A percentile compares a stretch with the other conserved stretches of the same genome.
phyloP scores from a whole-genome alignment of 805 yeast species.

The Monosporozyma siamensis region DNA sequence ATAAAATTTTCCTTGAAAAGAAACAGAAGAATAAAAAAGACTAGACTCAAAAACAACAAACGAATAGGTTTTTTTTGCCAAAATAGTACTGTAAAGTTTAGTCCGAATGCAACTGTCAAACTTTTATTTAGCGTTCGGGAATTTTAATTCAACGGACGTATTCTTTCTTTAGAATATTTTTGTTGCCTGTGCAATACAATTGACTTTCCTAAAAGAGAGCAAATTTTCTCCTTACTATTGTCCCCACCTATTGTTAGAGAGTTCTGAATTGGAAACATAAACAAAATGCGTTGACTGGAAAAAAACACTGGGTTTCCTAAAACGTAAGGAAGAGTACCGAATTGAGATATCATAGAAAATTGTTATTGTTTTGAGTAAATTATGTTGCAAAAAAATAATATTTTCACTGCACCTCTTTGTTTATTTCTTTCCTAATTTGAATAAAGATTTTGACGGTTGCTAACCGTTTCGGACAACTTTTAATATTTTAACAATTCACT shows the following conservation, averaged over 20 bases:
- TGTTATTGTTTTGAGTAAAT: background rate
- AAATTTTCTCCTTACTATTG: background rate
- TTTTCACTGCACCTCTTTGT: background rate
- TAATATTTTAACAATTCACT: background rate
- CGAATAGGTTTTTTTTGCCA: too few species aligned
- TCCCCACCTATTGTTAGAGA: background rate
- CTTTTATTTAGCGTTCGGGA: background rate
- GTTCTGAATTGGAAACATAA: background rate
- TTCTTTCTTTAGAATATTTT: too few species aligned
- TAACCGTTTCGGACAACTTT: background rate
- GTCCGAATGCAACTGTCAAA: conserved; percentile 1
- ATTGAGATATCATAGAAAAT: background rate
- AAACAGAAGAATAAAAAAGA: background rate
- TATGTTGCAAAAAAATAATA: background rate
- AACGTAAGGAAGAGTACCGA: background rate
- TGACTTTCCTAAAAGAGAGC: too few species aligned
- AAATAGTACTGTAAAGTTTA: background rate
- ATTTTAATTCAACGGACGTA: too few species aligned
- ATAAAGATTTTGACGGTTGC: background rate
- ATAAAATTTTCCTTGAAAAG: background rate
- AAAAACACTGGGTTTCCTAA: background rate
- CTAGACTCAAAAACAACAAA: too few species aligned
- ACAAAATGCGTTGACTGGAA: background rate
- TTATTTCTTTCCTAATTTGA: background rate
- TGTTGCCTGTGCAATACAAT: too few species aligned